phyloP scores from a whole-genome alignment of 2,329 filamentous ascomycete genomes.

The Botrytis fragariae region DNA sequence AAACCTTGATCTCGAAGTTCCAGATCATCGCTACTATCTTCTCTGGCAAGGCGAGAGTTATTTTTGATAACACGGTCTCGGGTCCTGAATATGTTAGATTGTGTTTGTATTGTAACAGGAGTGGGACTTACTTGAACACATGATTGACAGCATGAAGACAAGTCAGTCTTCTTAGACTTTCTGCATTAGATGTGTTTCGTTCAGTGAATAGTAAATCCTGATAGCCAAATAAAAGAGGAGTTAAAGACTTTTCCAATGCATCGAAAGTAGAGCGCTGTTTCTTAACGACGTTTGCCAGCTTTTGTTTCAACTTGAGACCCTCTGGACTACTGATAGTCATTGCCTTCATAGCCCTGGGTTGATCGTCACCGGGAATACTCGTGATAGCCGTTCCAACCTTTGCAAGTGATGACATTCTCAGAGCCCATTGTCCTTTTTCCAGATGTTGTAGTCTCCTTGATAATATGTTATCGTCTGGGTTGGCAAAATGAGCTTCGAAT shows the following conservation, averaged over 20 bases:
- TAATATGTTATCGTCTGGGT: conserved; percentile 61
- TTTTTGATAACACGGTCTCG: conserved; percentile 91
- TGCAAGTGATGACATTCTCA: conserved; percentile 43
- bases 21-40: conserved; percentile 60
- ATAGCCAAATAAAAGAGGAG: conserved; percentile 76
- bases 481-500: conserved; percentile 77
- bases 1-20: conserved; percentile 93
- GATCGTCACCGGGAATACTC: conserved; percentile 46
- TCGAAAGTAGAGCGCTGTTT: conserved; percentile 58
- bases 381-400: conserved; percentile 50
- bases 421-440: conserved; percentile 51
- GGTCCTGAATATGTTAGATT: conserved; percentile 52
- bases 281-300: conserved; percentile 55
- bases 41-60: conserved; percentile 72
- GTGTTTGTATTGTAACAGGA: neutral
- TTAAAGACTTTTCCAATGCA: conserved; percentile 61
- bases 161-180: conserved; percentile 65
- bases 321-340: conserved; percentile 40
- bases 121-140: conserved; percentile 67
- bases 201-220: conserved; percentile 75
- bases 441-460: conserved; percentile 52
- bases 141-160: conserved; percentile 90
- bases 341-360: conserved; percentile 31
- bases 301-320: conserved; percentile 66
- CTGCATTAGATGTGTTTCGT: conserved; percentile 66